These are phyloP conservation scores for Trichoderma harzianum DNA, from an alignment of 2,329 filamentous ascomycete genomes.

Conservation along the genomic window DNA sequence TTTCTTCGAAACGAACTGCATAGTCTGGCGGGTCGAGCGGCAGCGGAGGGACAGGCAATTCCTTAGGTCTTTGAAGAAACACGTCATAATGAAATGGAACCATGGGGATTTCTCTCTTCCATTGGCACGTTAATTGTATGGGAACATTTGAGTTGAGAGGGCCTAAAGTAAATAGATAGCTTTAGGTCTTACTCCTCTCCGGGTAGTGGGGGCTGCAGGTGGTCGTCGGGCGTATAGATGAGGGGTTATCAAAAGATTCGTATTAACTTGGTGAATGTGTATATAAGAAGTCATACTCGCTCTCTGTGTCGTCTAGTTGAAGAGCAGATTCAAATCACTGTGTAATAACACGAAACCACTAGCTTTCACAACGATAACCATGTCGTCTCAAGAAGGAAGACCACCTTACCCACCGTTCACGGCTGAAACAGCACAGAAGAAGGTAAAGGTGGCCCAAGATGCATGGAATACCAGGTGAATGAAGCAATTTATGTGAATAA, in stretches of 20 bases:
- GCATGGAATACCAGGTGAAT: conserved; percentile 73
- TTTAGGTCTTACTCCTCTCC: neutral
- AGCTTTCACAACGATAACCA: no score
- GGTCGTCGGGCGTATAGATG: neutral
- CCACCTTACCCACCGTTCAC: conserved; percentile 69
- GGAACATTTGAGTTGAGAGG: neutral
- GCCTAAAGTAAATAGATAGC: neutral
- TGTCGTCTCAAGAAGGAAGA: conserved; percentile 19
- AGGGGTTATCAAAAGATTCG: neutral
- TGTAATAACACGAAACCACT: neutral
- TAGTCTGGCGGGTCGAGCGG: neutral
- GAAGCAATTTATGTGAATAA: no score
- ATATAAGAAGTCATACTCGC: neutral
- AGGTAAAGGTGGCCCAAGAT: conserved; percentile 84
- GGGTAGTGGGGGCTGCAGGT: neutral
- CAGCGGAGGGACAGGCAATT: neutral
- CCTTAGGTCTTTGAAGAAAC: neutral
- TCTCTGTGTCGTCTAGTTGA: neutral
- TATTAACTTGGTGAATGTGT: neutral
- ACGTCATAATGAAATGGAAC: neutral
- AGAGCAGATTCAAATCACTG: neutral
- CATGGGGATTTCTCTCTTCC: neutral
- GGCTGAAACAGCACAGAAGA: conserved; percentile 63
- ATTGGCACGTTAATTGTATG: neutral
- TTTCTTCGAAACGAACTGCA: neutral